Evolutionary conservation across 1,284 basidiomycete genomes (phyloP), one percentile per base, ranked within the genome.

Genomic region (Leccinum colubrinum): DNA sequence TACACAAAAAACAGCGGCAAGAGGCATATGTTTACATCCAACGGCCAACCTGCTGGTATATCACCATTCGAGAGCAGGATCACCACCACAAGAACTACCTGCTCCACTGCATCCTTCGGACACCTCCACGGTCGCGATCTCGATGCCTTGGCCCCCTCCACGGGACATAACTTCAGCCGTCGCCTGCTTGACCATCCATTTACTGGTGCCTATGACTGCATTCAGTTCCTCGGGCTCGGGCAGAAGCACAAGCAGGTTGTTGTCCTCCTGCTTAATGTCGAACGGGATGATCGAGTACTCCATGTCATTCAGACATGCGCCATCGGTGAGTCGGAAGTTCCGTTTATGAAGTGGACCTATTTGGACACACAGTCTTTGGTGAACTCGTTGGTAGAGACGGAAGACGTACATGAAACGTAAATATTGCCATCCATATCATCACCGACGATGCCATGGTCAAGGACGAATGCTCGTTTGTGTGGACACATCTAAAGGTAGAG

Each of bases 271-370:
- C 53, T 81, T 80, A 55, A 84, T 82, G 50, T 90, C 83, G 65
- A 93, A 92, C 0, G 86, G 76, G 64, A 90, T 77, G 62, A 93
- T 86, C 58, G 80, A 80, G 75, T 86, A 91, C 8, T 87, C 81
- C 30, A 76, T 71, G 67, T 91, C 88, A 67, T 86, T 89, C 50
- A 86, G 74, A 70, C 87, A 90, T 57, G 81, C 79, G 2, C 88
- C 88, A 4, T 78, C 78, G 9, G 79, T 77, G 41, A 91, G 79
- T 9, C 80, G 77, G 74, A 86, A 91, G 74, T 90, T 90, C 20
- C 86, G 80, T 74, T 92, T 93, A 76, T 90, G 89, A 62, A 91
- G 76, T 0, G 88, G 89, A 68, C 88, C 87, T 67, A 72, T 60
- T 59, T 17, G 5, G 43, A 43, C 6, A 43, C 2, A 11, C 9